Evolutionary conservation across 129 eudicot species (phyloP).

Genomic region (Flaveria robusta): DNA sequence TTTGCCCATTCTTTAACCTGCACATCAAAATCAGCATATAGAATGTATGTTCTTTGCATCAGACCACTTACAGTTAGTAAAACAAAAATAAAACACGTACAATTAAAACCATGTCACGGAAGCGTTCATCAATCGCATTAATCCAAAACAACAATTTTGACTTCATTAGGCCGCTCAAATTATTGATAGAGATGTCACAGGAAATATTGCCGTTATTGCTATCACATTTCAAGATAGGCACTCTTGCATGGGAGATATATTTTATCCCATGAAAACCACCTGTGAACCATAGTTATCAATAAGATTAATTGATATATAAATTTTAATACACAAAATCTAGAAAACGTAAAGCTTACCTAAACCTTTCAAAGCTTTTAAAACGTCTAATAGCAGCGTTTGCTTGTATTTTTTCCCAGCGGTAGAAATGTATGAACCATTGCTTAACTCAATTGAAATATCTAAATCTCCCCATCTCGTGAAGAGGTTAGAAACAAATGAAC

Average conservation of each 20-base stretch:
- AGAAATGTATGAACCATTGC: constrained; percentile 60
- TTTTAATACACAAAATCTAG: neutral
- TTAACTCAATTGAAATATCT: constrained; percentile 80
- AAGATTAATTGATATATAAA: constrained; percentile 10
- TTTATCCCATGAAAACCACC: constrained; percentile 68
- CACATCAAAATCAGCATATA: constrained; percentile 30
- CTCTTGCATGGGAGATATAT: constrained; percentile 71
- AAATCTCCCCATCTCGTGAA: constrained; percentile 96
- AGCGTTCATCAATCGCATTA: constrained; percentile 71
- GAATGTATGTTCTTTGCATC: neutral
- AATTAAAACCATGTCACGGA: constrained; percentile 86
- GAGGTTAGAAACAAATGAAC: constrained; percentile 89
- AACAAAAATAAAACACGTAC: constrained; percentile 42
- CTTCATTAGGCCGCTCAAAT: constrained; percentile 93
- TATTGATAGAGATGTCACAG: constrained; percentile 87
- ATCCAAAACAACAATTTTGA: constrained; percentile 82
- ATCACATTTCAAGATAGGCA: constrained; percentile 78
- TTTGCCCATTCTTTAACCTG: constrained; percentile 99
- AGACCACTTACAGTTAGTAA: constrained; percentile 18
- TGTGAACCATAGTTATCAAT: constrained; percentile 28
- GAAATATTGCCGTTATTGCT: constrained; percentile 57
- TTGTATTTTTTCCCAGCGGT: constrained; percentile 66
- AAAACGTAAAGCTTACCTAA: constrained; percentile 48
- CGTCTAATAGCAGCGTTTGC: constrained; percentile 58
- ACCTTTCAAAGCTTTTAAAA: constrained; percentile 59